Evolutionary conservation across 2,329 filamentous ascomycete species (phyloP), one percentile per base, ranked within the genome.

Genomic region (Botrytis fragariae): DNA sequence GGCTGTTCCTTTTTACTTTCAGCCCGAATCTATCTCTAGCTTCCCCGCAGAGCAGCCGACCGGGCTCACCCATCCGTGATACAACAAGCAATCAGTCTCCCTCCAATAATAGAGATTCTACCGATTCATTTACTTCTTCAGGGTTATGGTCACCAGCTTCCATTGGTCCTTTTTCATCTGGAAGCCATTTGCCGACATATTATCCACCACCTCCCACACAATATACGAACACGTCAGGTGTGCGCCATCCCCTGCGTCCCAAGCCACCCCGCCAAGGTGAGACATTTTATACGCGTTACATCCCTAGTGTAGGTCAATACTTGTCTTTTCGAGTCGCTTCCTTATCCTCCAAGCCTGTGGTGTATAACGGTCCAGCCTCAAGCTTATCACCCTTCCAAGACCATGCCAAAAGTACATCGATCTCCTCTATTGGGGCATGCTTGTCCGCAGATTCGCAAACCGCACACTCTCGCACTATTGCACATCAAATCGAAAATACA

Each of bases 261-360:
- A 97, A 97, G 81, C 94, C 95, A 0, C 93, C 94, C 1, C 90
- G 93, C 4, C 94, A 97, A 86, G 94, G 94, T 22, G 94, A 98
- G 79, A 90, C 93, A 0, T 95, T 99, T 79, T 99, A 99, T 82
- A 92, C 91, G 0, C 92, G 96, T 71, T 97, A 92, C 81, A 86
- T 98, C 25, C 93, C 93, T 0, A 95, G 92, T 64, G 84, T 95
- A 2, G 89, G 89, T 9, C 93, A 97, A 81, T 97, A 95, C 77
- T 87, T 99, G 14, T 95, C 93, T 0, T 97, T 99, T 83, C 91
- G 96, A 32, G 91, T 96, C 0, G 94, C 95, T 0, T 93, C 91
- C 0, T 83, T 92, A 9, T 91, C 91, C 48, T 81, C 88, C 1
- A 86, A 87, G 65, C 87, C 91, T 0, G 87, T 92, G 0, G 86